Evolutionary conservation across 2,329 filamentous ascomycete species (phyloP), one percentile per base, ranked within the genome.

Genomic region (Mariannaea sp.): DNA sequence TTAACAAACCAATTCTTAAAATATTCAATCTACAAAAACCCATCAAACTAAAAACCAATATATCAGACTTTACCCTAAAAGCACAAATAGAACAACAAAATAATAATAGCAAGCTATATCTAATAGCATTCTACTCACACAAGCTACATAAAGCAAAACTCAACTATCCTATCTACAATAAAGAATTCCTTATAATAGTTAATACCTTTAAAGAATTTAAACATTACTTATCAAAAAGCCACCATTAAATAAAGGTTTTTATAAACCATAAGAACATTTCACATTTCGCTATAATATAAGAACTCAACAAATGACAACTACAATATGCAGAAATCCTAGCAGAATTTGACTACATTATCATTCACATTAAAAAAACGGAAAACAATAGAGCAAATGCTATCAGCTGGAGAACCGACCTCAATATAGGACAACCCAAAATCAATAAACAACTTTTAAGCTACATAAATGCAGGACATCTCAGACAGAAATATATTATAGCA

Each of bases 81-180:
- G 47, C 8, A 27, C 36, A 53, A 46, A 49, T 58, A 17, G 24
- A 17, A 44, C 47, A 60, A 51, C 5, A 16, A 56, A 27, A 58
- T 44, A 48, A 58, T 4, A 43, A 57, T 16, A 26, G 6, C 8
- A 59, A 44, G 29, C 13, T 63, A 47, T 40, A 53, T 10, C 36
- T 22, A 14, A 59, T 59, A 43, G 20, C 12, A 19, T 58, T 60
- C 35, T 58, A 53, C 22, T 65, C 39, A 12, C 60, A 61, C 16
- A 61, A 66, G 40, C 29, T 66, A 19, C 29, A 60, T 42, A 50
- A 9, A 36, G 9, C 43, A 53, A 26, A 66, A 53, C 30, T 64
- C 29, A 67, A 68, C 12, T 67, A 67, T 27, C 14, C 27, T 19
- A 64, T 64, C 7, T 59, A 65, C 35, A 46, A 65, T 42, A 63